A percentile compares a stretch with the other conserved stretches of the same genome.
Conservation (phyloP, 441 rosid species). For the Populus hybrid region DNA sequence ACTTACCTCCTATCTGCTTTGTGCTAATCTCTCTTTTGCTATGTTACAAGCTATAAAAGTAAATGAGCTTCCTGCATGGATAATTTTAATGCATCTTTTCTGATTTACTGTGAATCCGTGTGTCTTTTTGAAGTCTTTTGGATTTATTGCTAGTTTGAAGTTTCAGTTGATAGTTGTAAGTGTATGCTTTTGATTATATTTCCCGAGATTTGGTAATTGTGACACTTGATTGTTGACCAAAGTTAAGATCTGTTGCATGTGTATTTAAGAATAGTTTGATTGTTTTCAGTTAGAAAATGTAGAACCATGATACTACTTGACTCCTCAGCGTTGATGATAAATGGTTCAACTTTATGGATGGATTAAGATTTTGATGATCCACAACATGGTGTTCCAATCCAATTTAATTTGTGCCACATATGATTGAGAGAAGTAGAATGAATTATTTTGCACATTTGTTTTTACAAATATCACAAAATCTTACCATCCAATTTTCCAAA, state of each 20-base stretch:
- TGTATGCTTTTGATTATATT: not conserved
- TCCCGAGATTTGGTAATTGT: not conserved
- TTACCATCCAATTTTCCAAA: not conserved
- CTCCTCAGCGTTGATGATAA: not conserved
- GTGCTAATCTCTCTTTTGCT: not conserved
- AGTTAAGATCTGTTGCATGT: no score
- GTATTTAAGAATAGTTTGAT: not conserved
- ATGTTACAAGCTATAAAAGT: not conserved
- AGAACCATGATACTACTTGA: not conserved
- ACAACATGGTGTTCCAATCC: not conserved
- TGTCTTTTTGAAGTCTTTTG: not conserved
- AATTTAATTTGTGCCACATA: not conserved
- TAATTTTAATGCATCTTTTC: not conserved
- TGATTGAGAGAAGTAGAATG: not conserved
- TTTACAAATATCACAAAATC: not conserved
- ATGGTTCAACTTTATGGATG: not conserved
- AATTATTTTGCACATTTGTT: not conserved
- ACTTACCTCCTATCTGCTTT: not conserved
- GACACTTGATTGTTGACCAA: no score
- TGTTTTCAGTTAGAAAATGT: not conserved
- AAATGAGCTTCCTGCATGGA: not conserved
- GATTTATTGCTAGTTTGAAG: not conserved
- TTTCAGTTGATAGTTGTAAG: not conserved
- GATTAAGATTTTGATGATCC: not conserved
- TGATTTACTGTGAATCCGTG: not conserved